Percentiles rank a stretch among this genome's conserved stretches.
These are phyloP conservation scores for Talaromyces liani DNA, from an alignment of 495 filamentous ascomycete genomes.

Conservation along the genomic window DNA sequence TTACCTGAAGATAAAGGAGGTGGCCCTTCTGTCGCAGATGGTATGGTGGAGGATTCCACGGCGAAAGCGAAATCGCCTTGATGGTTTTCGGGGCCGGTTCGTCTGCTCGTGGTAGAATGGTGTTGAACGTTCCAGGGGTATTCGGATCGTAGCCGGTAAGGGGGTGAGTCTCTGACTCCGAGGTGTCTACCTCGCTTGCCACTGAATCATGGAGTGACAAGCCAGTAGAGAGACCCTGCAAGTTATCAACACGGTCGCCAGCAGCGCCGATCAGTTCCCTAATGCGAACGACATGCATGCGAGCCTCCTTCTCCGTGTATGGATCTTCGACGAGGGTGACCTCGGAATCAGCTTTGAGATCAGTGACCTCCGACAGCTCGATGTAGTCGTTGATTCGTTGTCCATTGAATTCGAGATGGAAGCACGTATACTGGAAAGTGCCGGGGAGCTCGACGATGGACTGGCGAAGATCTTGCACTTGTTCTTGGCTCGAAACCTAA, in stretches of 20 bases:
- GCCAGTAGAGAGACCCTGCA: conserved; percentile 85
- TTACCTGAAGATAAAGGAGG: conserved; percentile 80
- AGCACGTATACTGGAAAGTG: conserved; percentile 96
- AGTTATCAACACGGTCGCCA: conserved; percentile 76
- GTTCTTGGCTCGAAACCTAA: conserved; percentile 86
- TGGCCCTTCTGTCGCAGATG: conserved; percentile 86
- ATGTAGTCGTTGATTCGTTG: conserved; percentile 89
- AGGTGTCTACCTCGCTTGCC: conserved; percentile 34
- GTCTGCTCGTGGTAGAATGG: conserved; percentile 59
- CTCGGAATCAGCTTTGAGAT: conserved; percentile 63
- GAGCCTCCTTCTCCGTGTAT: conserved; percentile 97
- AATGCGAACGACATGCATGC: conserved; percentile 85
- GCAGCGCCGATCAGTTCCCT: conserved; percentile 89
- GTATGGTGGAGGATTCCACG: conserved; percentile 95
- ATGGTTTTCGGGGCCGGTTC: conserved; percentile 74
- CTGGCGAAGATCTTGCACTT: conserved; percentile 95
- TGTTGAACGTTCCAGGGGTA: conserved; percentile 54
- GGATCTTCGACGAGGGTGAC: conserved; percentile 85
- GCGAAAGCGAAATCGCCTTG: conserved; percentile 78
- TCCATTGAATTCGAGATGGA: conserved; percentile 87
- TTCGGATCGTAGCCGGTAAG: conserved; percentile 70
- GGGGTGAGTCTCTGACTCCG: conserved; percentile 40
- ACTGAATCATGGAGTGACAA: conserved; percentile 79
- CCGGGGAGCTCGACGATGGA: conserved; percentile 91
- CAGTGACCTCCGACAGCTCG: conserved; percentile 86